Evolutionary conservation across 1,284 basidiomycete species (phyloP).

Genomic region (Ustilago hordei): DNA sequence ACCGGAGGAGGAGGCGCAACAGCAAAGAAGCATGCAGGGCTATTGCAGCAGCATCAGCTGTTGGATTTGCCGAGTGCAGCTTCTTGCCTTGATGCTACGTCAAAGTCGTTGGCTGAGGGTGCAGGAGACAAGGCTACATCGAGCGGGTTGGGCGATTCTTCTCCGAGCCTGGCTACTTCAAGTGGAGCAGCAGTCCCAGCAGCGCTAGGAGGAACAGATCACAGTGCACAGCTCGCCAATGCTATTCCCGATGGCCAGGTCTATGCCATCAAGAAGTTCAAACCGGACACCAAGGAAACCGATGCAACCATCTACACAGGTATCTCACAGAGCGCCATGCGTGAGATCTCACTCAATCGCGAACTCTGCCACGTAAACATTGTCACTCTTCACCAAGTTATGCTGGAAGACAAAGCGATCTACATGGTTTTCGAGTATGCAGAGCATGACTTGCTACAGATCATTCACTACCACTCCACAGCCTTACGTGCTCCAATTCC

Average conservation of each 20-base stretch:
- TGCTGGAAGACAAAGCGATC: constrained; percentile 91
- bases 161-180: constrained; percentile 21
- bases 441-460: constrained; percentile 89
- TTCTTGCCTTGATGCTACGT: constrained; percentile 28
- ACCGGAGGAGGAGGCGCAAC: constrained; percentile 3
- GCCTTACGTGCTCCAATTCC: constrained; percentile 83
- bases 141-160: constrained; percentile 9
- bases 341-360: constrained; percentile 96
- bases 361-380: constrained; percentile 94
- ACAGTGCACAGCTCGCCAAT: not conserved
- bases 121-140: constrained; percentile 17
- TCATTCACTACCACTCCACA: constrained; percentile 96
- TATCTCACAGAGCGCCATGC: constrained; percentile 94
- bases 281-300: constrained; percentile 83
- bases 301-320: constrained; percentile 82
- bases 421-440: constrained; percentile 98
- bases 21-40: constrained; percentile 22
- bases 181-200: constrained; percentile 2
- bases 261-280: constrained; percentile 99
- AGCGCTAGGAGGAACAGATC: constrained; percentile 6
- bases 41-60: constrained; percentile 35
- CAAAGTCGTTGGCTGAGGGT: constrained; percentile 22
- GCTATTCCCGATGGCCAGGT: constrained; percentile 44
- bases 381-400: constrained; percentile 90
- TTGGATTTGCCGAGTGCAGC: constrained; percentile 30